A percentile compares a stretch with the other conserved stretches of the same genome.
Evolutionary conservation across 495 filamentous ascomycete species (phyloP).

Genomic region (Hypoxylon perforatum): DNA sequence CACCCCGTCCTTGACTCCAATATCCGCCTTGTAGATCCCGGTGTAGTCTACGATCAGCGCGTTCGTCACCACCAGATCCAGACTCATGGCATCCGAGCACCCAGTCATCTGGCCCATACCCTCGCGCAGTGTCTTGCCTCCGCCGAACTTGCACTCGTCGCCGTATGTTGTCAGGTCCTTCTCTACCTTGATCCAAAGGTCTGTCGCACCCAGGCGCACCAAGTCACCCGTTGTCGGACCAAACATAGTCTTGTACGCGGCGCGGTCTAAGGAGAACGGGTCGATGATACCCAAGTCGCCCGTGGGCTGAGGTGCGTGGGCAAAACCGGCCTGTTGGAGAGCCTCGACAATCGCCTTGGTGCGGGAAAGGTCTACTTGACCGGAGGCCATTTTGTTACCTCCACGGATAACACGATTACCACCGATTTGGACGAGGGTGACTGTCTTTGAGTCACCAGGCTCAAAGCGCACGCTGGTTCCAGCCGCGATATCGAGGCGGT

Average conservation of each 20-base stretch:
- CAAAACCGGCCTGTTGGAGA: conserved; percentile 78
- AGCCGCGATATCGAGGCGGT: conserved; percentile 87
- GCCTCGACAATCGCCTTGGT: conserved; percentile 71
- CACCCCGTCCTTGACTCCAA: conserved; percentile 88
- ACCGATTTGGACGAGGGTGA: conserved; percentile 91
- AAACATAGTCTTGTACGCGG: conserved; percentile 87
- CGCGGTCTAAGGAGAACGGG: conserved; percentile 76
- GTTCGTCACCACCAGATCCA: conserved; percentile 93
- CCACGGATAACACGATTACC: conserved; percentile 85
- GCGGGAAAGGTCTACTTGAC: conserved; percentile 70
- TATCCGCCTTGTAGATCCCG: conserved; percentile 97
- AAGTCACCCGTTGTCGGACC: conserved; percentile 90
- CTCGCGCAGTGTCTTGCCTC: conserved; percentile 92
- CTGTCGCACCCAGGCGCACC: conserved; percentile 83
- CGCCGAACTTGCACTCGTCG: conserved; percentile 96
- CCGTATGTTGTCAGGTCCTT: conserved; percentile 86
- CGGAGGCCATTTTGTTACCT: conserved; percentile 83
- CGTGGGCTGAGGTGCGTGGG: conserved; percentile 74
- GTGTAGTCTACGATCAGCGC: conserved; percentile 91
- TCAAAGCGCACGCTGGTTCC: conserved; percentile 96
- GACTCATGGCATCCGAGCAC: conserved; percentile 71
- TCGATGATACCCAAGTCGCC: conserved; percentile 63
- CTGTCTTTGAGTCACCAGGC: conserved; percentile 92
- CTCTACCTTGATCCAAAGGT: conserved; percentile 93
- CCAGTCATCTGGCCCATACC: conserved; percentile 96